A percentile compares a stretch with the other conserved stretches of the same genome.
Conservation (phyloP, 2,329 filamentous ascomycete species). For the Fusarium sp. region DNA sequence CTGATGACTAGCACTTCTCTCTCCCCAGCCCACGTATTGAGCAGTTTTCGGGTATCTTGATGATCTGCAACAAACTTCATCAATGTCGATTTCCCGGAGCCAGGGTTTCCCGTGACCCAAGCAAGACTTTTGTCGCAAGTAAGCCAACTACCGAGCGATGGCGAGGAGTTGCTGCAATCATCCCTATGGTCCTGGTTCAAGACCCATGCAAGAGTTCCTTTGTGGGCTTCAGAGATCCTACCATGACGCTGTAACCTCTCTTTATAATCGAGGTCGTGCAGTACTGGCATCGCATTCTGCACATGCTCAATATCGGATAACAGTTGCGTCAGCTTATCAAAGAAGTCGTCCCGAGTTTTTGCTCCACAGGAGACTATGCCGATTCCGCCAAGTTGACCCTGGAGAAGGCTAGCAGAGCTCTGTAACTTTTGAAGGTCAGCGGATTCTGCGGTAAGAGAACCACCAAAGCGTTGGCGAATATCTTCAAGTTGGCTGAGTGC, state of each 20-base stretch:
- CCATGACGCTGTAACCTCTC: not conserved
- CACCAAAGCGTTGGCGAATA: not conserved
- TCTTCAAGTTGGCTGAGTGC: not conserved
- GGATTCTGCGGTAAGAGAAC: not conserved
- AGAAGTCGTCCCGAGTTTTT: not conserved
- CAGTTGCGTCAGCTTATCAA: not conserved
- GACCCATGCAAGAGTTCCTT: not conserved
- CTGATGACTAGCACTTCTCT: not conserved
- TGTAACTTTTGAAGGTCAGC: not conserved
- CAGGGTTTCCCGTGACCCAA: slow-evolving; percentile 20
- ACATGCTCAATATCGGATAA: not conserved
- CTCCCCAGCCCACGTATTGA: not conserved
- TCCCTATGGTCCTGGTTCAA: not conserved
- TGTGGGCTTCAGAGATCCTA: not conserved
- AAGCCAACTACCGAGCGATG: slow-evolving; percentile 8
- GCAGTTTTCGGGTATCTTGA: not conserved
- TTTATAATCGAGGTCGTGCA: not conserved
- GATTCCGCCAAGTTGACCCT: not conserved
- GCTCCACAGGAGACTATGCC: not conserved
- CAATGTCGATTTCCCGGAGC: slow-evolving; percentile 20
- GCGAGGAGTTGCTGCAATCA: not conserved
- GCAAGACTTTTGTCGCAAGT: not conserved
- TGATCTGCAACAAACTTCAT: slow-evolving; percentile 25
- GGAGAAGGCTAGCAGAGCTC: not conserved
- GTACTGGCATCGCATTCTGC: not conserved